These are phyloP conservation scores for Saccharomycopsis crataegensis DNA, from an alignment of 1,139 yeast species.

Conservation along the genomic window DNA sequence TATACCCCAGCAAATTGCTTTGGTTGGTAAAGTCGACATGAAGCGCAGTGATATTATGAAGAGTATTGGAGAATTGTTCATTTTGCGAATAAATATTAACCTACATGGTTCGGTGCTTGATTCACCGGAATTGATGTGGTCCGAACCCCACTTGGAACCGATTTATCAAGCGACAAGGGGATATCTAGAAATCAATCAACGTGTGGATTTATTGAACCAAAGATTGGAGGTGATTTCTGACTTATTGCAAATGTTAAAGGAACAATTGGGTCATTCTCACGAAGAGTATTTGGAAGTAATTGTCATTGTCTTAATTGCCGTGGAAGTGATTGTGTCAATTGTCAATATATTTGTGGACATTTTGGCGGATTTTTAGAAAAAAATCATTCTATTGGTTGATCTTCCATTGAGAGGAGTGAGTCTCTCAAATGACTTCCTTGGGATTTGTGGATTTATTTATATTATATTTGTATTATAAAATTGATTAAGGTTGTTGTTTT, in stretches of 20 bases:
- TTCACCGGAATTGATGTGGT: slow-evolving; percentile 96
- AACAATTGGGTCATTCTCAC: slow-evolving; percentile 88
- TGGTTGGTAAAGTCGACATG: slow-evolving; percentile 82
- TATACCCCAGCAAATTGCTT: slow-evolving; percentile 80
- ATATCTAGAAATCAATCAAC: slow-evolving; percentile 86
- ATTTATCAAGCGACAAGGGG: slow-evolving; percentile 84
- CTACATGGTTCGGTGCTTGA: slow-evolving; percentile 84
- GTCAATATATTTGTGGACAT: slow-evolving; percentile 52
- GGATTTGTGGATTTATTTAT: no score
- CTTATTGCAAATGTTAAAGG: slow-evolving; percentile 89
- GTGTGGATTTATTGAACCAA: slow-evolving; percentile 84
- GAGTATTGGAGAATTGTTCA: slow-evolving; percentile 88
- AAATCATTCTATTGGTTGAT: neutral
- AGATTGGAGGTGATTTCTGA: slow-evolving; percentile 90
- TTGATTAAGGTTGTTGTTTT: no score
- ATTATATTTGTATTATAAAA: no score
- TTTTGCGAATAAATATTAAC: slow-evolving; percentile 87
- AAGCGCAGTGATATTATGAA: slow-evolving; percentile 72
- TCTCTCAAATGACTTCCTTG: no score
- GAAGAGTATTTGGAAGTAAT: slow-evolving; percentile 89
- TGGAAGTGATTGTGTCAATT: slow-evolving; percentile 83
- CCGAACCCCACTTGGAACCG: slow-evolving; percentile 93
- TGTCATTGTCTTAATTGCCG: slow-evolving; percentile 87
- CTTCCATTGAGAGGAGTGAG: no score
- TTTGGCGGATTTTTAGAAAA: slow-evolving; percentile 27